These are phyloP conservation scores for Termitomyces sp. DNA, from an alignment of 768 basidiomycete genomes.

Conservation along the genomic window DNA sequence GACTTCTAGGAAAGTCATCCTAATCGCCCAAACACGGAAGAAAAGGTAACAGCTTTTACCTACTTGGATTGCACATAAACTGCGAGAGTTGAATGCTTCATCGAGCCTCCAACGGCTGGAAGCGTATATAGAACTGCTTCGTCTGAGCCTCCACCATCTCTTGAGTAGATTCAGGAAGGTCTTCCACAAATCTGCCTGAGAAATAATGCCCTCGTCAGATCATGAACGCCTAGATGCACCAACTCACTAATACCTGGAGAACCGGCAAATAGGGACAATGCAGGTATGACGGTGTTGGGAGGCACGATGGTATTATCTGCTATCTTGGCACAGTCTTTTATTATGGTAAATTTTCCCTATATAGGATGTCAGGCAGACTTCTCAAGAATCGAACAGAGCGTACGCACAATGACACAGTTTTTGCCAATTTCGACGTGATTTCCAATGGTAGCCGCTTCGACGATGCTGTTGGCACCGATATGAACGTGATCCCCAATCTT, in stretches of 20 bases:
- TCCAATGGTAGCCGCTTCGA: conserved; percentile 95
- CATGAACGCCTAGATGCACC: not conserved
- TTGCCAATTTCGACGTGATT: conserved; percentile 93
- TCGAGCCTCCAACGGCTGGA: conserved; percentile 54
- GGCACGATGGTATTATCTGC: conserved; percentile 89
- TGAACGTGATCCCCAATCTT: conserved; percentile 95
- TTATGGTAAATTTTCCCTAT: conserved; percentile 94
- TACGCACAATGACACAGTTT: conserved; percentile 87
- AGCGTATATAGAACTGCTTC: conserved; percentile 82
- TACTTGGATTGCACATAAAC: not conserved
- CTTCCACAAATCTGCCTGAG: conserved; percentile 74
- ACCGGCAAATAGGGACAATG: conserved; percentile 79
- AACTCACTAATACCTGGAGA: conserved; percentile 67
- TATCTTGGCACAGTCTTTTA: conserved; percentile 92
- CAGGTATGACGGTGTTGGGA: conserved; percentile 90
- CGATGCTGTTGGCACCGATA: conserved; percentile 82
- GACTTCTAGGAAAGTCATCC: conserved; percentile 23
- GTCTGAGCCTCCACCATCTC: conserved; percentile 85
- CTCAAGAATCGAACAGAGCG: conserved; percentile 1
- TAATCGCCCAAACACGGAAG: not conserved
- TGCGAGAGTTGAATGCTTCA: conserved; percentile 1
- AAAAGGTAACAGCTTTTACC: not conserved
- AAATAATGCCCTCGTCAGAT: not conserved
- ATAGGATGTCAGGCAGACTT: not conserved
- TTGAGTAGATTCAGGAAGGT: conserved; percentile 91